Evolutionary conservation across 2,329 filamentous ascomycete species (phyloP), one percentile per base, ranked within the genome.

Genomic region (Xylariaceae sp.): DNA sequence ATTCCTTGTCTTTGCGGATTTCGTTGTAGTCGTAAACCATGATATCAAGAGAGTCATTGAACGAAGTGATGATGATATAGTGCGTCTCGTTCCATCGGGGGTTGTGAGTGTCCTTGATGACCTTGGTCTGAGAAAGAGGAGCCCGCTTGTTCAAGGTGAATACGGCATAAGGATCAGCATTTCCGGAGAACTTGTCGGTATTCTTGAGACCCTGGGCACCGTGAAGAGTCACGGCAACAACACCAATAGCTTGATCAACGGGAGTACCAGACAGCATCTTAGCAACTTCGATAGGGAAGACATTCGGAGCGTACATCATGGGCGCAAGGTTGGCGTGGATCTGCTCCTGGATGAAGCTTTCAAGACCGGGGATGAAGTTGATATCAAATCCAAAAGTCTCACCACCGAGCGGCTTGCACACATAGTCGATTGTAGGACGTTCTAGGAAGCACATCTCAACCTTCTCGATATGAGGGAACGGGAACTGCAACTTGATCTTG

Each of bases 291-390:
- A 99, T 94, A 13, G 94, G 94, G 80, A 99, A 99, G 53, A 97
- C 92, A 68, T 99, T 96, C 7, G 94, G 94, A 44, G 86, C 88
- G 72, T 99, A 99, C 91, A 99, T 96, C 88, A 99, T 97, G 0
- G 94, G 95, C 1, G 86, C 88, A 53, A 99, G 78, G 70, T 93
- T 97, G 64, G 88, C 89, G 74, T 99, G 95, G 56, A 99, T 96
- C 77, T 96, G 91, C 68, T 99, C 94, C 72, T 90, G 86, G 68
- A 99, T 99, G 75, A 99, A 99, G 58, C 75, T 83, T 74, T 97
- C 92, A 23, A 99, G 82, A 67, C 93, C 93, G 15, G 94, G 94
- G 66, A 99, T 95, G 75, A 99, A 97, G 77, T 97, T 97, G 81
- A 99, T 97, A 71, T 99, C 94, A 72, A 99, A 97, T 45, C 94